These are phyloP conservation scores for Lasiosphaeria miniovina DNA, from an alignment of 495 filamentous ascomycete species.

Conservation along the genomic window DNA sequence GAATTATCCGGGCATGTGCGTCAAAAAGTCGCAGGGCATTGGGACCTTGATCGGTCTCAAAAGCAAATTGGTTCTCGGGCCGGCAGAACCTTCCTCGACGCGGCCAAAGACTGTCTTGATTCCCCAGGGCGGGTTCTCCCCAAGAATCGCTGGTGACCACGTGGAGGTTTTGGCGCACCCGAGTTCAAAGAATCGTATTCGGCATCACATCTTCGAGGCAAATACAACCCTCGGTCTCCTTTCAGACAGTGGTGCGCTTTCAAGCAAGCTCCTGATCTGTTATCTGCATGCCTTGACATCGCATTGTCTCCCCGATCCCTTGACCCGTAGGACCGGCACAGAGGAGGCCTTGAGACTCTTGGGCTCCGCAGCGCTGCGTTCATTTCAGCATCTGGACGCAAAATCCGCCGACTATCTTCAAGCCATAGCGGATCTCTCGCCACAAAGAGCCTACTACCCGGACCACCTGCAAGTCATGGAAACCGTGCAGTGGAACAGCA, in stretches of 20 bases:
- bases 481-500: not conserved
- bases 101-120: slow-evolving; percentile 47
- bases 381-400: slow-evolving; percentile 43
- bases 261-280: slow-evolving; percentile 50
- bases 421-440: not conserved
- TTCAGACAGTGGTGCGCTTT: slow-evolving; percentile 48
- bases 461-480: not conserved
- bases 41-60: slow-evolving; percentile 52
- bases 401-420: not conserved
- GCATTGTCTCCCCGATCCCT: slow-evolving; percentile 52
- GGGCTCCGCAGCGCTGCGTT: slow-evolving; percentile 46
- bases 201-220: slow-evolving; percentile 41
- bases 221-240: slow-evolving; percentile 49
- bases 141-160: slow-evolving; percentile 27
- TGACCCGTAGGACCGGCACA: slow-evolving; percentile 58
- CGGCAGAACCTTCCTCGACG: slow-evolving; percentile 1
- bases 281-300: slow-evolving; percentile 64
- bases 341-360: slow-evolving; percentile 57
- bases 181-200: slow-evolving; percentile 15
- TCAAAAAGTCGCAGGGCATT: slow-evolving; percentile 51
- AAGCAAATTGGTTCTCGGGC: slow-evolving; percentile 53
- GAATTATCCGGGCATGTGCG: slow-evolving; percentile 39
- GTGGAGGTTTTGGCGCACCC: slow-evolving; percentile 37
- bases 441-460: not conserved
- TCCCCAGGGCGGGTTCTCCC: slow-evolving; percentile 40